Conservation (phyloP, 805 yeast genomes). For the Yarrowia bubula region DNA sequence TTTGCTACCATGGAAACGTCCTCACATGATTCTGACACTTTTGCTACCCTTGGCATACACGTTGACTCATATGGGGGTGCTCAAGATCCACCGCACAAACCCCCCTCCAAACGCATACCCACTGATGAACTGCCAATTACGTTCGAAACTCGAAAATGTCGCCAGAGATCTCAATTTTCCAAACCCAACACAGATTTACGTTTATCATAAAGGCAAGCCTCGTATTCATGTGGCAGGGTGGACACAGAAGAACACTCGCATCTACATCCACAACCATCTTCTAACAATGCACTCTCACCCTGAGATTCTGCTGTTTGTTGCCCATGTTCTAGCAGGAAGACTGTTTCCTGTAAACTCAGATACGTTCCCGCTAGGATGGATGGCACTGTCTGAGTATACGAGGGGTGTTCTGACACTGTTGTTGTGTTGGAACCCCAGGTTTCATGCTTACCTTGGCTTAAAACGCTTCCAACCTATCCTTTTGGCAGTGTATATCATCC, state of each 20-base stretch:
- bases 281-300: slow-evolving; percentile 21
- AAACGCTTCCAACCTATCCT: background rate
- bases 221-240: slow-evolving; percentile 20
- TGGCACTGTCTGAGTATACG: slow-evolving; percentile 6
- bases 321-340: slow-evolving; percentile 7
- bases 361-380: slow-evolving; percentile 6
- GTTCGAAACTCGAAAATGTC: slow-evolving; percentile 3
- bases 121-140: slow-evolving; percentile 12
- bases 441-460: background rate
- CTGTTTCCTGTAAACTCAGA: slow-evolving; percentile 12
- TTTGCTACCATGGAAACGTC: background rate
- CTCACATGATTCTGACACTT: background rate
- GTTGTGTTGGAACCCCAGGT: slow-evolving; percentile 1
- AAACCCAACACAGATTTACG: slow-evolving; percentile 1
- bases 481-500: slow-evolving; percentile 8
- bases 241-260: background rate
- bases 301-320: slow-evolving; percentile 14
- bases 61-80: background rate
- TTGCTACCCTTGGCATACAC: slow-evolving; percentile 4
- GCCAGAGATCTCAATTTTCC: slow-evolving; percentile 16
- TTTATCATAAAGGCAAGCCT: slow-evolving; percentile 15
- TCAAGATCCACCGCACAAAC: background rate
- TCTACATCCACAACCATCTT: slow-evolving; percentile 15
- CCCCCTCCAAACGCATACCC: slow-evolving; percentile 8
- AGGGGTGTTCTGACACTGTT: background rate